Evolutionary conservation across 495 filamentous ascomycete species (phyloP), one percentile per base, ranked within the genome.

Genomic region (Sporormia fimetaria): DNA sequence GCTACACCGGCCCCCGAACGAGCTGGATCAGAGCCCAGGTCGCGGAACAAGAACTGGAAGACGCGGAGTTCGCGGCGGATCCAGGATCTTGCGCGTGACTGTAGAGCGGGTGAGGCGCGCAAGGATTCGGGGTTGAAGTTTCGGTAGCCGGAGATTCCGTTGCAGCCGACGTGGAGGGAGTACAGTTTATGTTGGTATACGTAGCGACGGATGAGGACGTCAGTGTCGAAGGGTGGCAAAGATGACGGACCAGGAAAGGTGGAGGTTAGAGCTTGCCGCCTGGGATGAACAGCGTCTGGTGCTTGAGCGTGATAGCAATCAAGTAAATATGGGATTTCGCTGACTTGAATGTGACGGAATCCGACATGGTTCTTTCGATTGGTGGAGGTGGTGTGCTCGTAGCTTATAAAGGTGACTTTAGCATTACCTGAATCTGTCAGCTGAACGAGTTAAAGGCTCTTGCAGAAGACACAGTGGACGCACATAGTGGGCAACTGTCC

Each of bases 51-150:
- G 54, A 87, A 94, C 32, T 72, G 70, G 51, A 94, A 98, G 27
- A 94, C 87, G 52, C 79, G 74, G 6, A 98, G 67, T 51, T 98
- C 90, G 24, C 90, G 73, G 3, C 90, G 75, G 38, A 94, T 75
- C 76, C 84, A 98, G 39, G 75, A 78, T 21, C 83, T 70, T n/a
- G 90, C 88, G 15, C 83, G 76, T 1, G 81, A 84, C 29, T 86
- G 67, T 0, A 94, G 71, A 27, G 79, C 67, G 33, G 78, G 64
- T 42, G 81, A 72, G 5, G 59, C 59, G 41, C 63, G 63, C 58
- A 95, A 82, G 2, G 72, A 49, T 23, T 71, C 57, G 0, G 87
- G 82, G 2, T 76, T 80, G 17, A 93, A 67, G 41, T 87, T 78
- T 27, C 69, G 75, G 56, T 87, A 94, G 22, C 74, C 73, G 0